These are phyloP conservation scores for Cladophialophora bantiana DNA, from an alignment of 2,329 filamentous ascomycete species.

Conservation along the genomic window DNA sequence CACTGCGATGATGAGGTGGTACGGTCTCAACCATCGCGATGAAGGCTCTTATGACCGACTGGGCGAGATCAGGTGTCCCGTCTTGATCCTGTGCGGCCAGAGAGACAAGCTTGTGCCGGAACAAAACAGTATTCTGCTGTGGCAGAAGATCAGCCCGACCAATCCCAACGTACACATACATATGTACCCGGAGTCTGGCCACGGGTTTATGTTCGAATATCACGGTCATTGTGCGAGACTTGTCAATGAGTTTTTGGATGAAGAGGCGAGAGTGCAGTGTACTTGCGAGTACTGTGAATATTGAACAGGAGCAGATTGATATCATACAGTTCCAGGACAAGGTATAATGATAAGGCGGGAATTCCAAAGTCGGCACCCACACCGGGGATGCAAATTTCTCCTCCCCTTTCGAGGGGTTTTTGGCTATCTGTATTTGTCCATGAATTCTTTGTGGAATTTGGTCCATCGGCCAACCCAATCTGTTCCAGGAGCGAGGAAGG, in stretches of 20 bases:
- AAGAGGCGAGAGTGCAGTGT: constrained; percentile 9
- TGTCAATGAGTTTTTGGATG: constrained; percentile 16
- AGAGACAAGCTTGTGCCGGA: constrained; percentile 8
- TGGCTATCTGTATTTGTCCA: constrained; percentile 72
- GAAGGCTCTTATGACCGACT: constrained; percentile 20
- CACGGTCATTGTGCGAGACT: constrained; percentile 13
- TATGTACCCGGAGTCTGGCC: constrained; percentile 13
- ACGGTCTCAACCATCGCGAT: neutral
- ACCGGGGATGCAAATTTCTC: neutral
- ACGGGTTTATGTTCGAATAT: constrained; percentile 19
- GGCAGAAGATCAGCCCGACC: constrained; percentile 16
- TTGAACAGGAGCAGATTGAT: constrained; percentile 9
- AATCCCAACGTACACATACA: constrained; percentile 12
- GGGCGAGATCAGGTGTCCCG: constrained; percentile 9
- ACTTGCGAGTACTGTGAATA: constrained; percentile 5
- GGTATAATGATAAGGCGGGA: neutral
- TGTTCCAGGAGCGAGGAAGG: constrained; percentile 93
- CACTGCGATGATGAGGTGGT: constrained; percentile 9
- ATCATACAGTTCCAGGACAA: constrained; percentile 3
- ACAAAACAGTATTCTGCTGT: constrained; percentile 11
- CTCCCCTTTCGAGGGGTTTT: neutral
- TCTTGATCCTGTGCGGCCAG: constrained; percentile 9
- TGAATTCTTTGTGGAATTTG: constrained; percentile 90
- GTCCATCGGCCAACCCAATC: constrained; percentile 89
- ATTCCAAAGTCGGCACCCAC: neutral